Percentiles rank a stretch among this genome's conserved stretches.
phyloP scores from a whole-genome alignment of 306 rosid genomes.

The Cucumis cinereus region DNA sequence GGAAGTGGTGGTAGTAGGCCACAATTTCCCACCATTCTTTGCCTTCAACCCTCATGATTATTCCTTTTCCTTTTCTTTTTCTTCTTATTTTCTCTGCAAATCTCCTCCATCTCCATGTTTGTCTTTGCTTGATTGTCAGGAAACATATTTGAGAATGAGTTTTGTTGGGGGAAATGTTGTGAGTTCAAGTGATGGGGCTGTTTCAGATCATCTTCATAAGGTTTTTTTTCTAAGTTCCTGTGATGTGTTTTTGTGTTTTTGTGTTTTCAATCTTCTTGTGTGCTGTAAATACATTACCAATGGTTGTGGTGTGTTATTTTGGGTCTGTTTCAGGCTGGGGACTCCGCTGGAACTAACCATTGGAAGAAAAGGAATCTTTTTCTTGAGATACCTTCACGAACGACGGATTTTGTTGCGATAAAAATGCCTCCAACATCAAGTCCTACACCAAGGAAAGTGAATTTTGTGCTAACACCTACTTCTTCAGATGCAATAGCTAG shows the following conservation, averaged over 20 bases:
- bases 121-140: background rate
- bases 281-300: background rate
- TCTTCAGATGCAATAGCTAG: conserved; percentile 36
- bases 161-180: conserved; percentile 30
- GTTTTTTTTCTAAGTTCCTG: conserved; percentile 10
- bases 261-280: background rate
- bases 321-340: background rate
- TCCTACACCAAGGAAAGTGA: conserved; percentile 70
- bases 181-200: conserved; percentile 23
- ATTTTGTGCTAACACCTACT: conserved; percentile 52
- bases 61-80: background rate
- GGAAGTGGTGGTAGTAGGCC: conserved; percentile 23
- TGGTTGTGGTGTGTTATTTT: background rate
- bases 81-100: background rate
- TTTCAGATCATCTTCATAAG: conserved; percentile 32
- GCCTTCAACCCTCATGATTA: conserved; percentile 7
- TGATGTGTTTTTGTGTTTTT: background rate
- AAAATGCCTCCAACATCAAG: conserved; percentile 66
- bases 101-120: background rate
- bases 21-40: conserved; percentile 15
- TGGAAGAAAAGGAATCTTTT: conserved; percentile 54
- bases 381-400: conserved; percentile 52
- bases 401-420: conserved; percentile 47
- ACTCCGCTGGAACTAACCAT: background rate
- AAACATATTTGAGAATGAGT: background rate